Evolutionary conservation across 306 rosid genomes (phyloP).

Genomic region (Cucurbita ficifolia): DNA sequence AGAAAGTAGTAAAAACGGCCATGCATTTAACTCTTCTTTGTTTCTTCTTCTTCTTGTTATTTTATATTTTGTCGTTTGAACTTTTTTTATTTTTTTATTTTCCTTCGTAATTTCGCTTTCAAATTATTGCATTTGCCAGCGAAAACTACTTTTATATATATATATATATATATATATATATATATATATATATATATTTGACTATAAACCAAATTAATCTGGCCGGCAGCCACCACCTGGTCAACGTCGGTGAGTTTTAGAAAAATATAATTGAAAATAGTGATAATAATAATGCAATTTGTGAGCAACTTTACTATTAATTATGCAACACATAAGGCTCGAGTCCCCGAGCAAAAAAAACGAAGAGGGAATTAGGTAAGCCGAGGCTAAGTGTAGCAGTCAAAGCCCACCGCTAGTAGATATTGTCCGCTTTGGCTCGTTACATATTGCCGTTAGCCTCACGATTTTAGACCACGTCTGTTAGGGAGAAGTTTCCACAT

Average conservation of each 20-base stretch:
- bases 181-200: neutral
- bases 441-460: too few relatives aligned
- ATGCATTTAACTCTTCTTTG: neutral
- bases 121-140: neutral
- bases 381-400: too few relatives aligned
- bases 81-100: neutral
- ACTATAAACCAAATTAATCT: neutral
- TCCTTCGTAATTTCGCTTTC: slow-evolving; percentile 3
- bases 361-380: too few relatives aligned
- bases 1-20: neutral
- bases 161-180: neutral
- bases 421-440: too few relatives aligned
- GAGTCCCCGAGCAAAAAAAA: too few relatives aligned
- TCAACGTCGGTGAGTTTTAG: neutral
- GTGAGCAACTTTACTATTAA: neutral
- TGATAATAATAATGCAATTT: neutral
- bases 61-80: slow-evolving; percentile 7
- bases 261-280: neutral
- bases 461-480: too few relatives aligned
- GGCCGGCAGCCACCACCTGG: slow-evolving; percentile 1
- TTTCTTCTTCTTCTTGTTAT: neutral
- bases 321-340: too few relatives aligned
- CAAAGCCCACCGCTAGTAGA: too few relatives aligned
- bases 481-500: too few relatives aligned
- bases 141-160: neutral